Evolutionary conservation across 1,139 yeast genomes (phyloP), one percentile per base, ranked within the genome.

Genomic region (Spencermartinsiella ligniputridi): DNA sequence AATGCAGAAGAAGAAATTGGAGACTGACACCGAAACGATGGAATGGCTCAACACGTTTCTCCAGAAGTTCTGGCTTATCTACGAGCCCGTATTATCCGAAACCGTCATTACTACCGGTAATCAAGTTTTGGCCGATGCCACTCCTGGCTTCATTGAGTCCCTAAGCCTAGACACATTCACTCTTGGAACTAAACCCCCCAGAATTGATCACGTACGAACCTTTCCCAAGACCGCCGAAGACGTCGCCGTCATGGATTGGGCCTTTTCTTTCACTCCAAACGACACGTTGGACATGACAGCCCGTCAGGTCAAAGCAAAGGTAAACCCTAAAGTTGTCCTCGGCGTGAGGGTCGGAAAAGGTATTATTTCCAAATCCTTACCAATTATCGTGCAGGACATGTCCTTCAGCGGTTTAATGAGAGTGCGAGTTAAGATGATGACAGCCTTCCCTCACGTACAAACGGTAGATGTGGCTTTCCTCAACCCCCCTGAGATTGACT

Each of bases 241-340:
- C 60, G 83, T 92, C 47, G 95, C 90, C 13, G 96, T 92, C 41
- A 70, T 94, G 96, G 95, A 92, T 70, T 92, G 96, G 96, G 81
- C 83, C 42, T 71, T 84, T 45, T 81, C 96, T 1, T 87, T 89
- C 67, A 84, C 88, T 35, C 98, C 98, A n/a, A 87, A 87, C 64
- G 87, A 89, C 41, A 67, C 78, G 44, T 83, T 83, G 40, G 98
- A 92, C 64, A 70, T 88, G 55, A 87, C 87, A 48, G 78, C 80
- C 33, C 86, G 90, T 58, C 97, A 92, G 65, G 64, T 83, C 66
- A 86, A 83, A 61, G 86, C 80, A 61, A 79, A 79, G 54, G 92
- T 88, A 36, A 89, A 89, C 64, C 95, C 92, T 57, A 81, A 79
- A 60, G 73, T 84, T 35, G 70, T 62, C 40, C 60, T 70, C 11